Evolutionary conservation across 495 filamentous ascomycete species (phyloP), one percentile per base, ranked within the genome.

Genomic region (Aspergillus cristatus): DNA sequence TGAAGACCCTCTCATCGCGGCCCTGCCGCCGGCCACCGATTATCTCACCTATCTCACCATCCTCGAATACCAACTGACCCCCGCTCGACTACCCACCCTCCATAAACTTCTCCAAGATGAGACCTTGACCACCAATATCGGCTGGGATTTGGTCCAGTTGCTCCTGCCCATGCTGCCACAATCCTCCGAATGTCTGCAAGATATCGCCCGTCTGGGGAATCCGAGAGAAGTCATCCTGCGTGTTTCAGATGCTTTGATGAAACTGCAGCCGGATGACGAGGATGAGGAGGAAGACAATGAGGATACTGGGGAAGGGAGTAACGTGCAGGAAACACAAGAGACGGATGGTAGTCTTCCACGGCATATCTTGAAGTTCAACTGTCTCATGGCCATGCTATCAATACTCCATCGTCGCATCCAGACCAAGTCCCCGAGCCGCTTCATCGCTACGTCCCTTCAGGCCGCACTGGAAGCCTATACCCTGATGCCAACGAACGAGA

Each of bases 211-310:
- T 7, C 62, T 89, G 34, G 91, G 91, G 15, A 98, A 97, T 48
- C 93, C 91, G 0, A 70, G 91, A 37, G 91, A 98, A 53, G 91
- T 96, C 26, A 83, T 95, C 28, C 66, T 98, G 41, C 91, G 93
- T 41, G 78, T 89, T 6, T 81, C 85, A 22, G 86, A 94, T 50
- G 72, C 74, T 6, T 61, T 91, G 39, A 65, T 80, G 47, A 48
- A 67, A 24, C 60, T 84, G 34, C 73, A 76, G 18, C 56, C 66
- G 4, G 70, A 67, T 22, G 66, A 81, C 17, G 58, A 74, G 1
- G 67, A 75, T 8, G 67, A 70, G 2, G 68, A 74, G 1, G 63
- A 66, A 0, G 55, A 64, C 2, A 65, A 63, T 2, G 59, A 62
- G 3, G 45, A 51, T 5, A 38, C 2, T 8, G 31, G 20, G 13